Base-by-base conservation (phyloP, 148 eudicot genomes). In the Diospyros kaki region DNA sequence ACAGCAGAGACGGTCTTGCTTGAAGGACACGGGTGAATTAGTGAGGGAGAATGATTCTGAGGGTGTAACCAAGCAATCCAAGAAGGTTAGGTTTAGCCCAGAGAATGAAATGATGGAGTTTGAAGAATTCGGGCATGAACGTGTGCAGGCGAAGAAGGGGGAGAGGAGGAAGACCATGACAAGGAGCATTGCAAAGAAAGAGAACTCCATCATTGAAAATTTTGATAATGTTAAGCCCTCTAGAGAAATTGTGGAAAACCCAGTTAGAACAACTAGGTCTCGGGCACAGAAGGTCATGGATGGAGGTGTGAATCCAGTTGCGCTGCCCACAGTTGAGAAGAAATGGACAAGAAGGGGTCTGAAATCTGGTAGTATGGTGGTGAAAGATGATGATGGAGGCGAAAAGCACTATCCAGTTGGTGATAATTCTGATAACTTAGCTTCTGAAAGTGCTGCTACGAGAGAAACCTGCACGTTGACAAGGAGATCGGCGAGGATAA, bases 1-100 rank as follows among this genome's bases (percentile, higher is more conserved):
- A 8, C 71, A 51, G 51, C n/a, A n/a, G n/a, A 80, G 79, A 4
- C 73, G 73, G 64, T 78, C 89, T 13, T 88, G 90, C 50, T 81
- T 87, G 68, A 87, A 81, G 78, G 78, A 58, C 66, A 50, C 58
- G 68, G 82, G 66, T 42, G 87, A 70, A 64, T 63, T 44, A 51
- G 71, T 7, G 9, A 73, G 53, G 53, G 80, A 73, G 58, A 83
- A 64, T 68, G 82, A 75, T 40, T 65, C 78, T 9, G 77, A 56
- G 13, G 78, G 59, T 51, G 72, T 58, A 38, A 69, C 52, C 77
- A 90, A 76, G 77, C 76, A 80, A 72, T 66, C 58, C 12, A 87
- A 88, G 77, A 93, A 93, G 78, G 97, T 93, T 56, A 87, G 79
- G 75, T 89, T 93, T 80, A 86, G 89, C 77, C 91, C 91, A 1